phyloP scores from a whole-genome alignment of 1,284 basidiomycete species.

The Cryptococcus jaspeensis region DNA sequence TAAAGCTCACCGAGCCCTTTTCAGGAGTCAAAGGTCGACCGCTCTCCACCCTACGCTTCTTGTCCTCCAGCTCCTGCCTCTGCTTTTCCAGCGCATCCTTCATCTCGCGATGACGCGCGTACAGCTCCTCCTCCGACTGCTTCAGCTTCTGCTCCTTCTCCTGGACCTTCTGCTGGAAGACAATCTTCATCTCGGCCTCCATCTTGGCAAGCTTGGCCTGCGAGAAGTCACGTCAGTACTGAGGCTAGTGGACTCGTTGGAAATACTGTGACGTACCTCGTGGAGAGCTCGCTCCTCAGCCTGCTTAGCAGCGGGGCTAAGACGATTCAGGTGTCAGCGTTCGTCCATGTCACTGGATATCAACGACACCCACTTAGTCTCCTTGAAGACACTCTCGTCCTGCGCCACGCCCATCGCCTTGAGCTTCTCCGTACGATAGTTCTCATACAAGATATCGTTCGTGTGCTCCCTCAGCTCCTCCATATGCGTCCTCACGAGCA shows the following conservation, averaged over 20 bases:
- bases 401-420: conserved; percentile 93
- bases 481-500: conserved; percentile 98
- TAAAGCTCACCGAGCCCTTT: conserved; percentile 59
- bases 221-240: conserved; percentile 10
- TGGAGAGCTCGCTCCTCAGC: conserved; percentile 91
- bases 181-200: conserved; percentile 99
- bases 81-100: conserved; percentile 98
- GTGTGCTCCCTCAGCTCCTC: conserved; percentile 95
- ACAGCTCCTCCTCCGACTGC: conserved; percentile 96
- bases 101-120: conserved; percentile 97
- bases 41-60: conserved; percentile 94
- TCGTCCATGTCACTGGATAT: background rate
- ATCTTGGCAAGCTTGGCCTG: conserved; percentile 91
- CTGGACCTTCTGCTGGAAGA: conserved; percentile 98
- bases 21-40: conserved; percentile 93
- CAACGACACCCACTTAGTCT: conserved; percentile 76
- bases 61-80: conserved; percentile 90
- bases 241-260: background rate
- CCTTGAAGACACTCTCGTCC: conserved; percentile 94
- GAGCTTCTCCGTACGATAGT: conserved; percentile 92
- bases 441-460: conserved; percentile 89
- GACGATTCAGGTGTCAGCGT: background rate
- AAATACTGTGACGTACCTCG: conserved; percentile 53
- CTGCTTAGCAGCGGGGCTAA: conserved; percentile 86
- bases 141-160: conserved; percentile 98